phyloP scores from a whole-genome alignment of 306 rosid species.

The Dryas drummondii region DNA sequence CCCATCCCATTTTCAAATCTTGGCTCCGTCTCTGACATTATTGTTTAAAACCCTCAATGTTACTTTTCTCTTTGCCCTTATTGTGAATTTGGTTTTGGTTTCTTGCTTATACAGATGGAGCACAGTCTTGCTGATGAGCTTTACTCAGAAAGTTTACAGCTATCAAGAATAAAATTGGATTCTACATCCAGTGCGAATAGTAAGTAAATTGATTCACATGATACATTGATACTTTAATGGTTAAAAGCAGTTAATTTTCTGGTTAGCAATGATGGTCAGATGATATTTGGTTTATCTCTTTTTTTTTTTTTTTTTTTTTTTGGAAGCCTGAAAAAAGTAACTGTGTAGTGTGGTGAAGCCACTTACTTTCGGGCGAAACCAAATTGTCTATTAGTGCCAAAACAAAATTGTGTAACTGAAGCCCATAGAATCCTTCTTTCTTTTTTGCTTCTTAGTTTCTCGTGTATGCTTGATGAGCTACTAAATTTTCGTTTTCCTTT shows the following conservation, averaged over 20 bases:
- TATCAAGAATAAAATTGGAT: constrained; percentile 41
- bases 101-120: constrained; percentile 40
- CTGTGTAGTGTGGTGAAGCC: no score
- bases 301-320: background rate
- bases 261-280: background rate
- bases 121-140: constrained; percentile 59
- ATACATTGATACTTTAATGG: constrained; percentile 21
- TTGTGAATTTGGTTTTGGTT: background rate
- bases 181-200: constrained; percentile 12
- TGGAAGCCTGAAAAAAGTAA: no score
- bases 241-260: background rate
- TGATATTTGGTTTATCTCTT: background rate
- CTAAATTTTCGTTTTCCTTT: no score
- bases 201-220: constrained; percentile 25
- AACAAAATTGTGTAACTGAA: no score
- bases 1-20: no score
- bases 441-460: no score
- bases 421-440: no score
- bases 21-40: no score
- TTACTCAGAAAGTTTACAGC: constrained; percentile 52
- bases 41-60: no score
- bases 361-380: no score
- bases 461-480: no score
- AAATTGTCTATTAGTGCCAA: no score
- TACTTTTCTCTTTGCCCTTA: background rate